Evolutionary conservation across 1,284 basidiomycete genomes (phyloP).

Genomic region (Puccinia horiana): DNA sequence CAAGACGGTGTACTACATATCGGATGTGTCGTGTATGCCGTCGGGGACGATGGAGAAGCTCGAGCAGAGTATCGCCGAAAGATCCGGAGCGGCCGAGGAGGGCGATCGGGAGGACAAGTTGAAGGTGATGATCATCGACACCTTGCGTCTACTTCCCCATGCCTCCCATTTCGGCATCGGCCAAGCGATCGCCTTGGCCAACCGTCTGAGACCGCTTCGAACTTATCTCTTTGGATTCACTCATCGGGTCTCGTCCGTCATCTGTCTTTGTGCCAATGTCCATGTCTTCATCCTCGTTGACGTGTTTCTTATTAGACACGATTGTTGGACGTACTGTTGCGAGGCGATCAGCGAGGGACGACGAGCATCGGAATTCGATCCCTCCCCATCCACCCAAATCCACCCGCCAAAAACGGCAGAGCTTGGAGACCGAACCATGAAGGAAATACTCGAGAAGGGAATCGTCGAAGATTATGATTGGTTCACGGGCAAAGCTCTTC

Average conservation of each 20-base stretch:
- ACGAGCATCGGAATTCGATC: neutral
- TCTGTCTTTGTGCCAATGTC: neutral
- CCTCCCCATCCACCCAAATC: neutral
- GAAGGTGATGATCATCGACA: conserved; percentile 71
- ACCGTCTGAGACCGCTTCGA: conserved; percentile 64
- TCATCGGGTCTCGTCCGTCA: conserved; percentile 68
- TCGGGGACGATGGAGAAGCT: conserved; percentile 64
- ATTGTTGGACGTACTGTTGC: conserved; percentile 28
- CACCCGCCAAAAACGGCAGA: neutral
- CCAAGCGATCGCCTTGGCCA: conserved; percentile 65
- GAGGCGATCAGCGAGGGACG: conserved; percentile 20
- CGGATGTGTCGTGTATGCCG: conserved; percentile 74
- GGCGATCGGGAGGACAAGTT: conserved; percentile 50
- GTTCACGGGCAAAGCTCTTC: conserved; percentile 12
- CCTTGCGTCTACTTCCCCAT: conserved; percentile 67
- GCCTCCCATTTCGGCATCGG: conserved; percentile 72
- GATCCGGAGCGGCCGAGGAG: no score
- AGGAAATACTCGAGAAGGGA: neutral
- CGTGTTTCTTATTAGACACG: conserved; percentile 4
- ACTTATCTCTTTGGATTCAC: conserved; percentile 74
- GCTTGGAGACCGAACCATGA: neutral
- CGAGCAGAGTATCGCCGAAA: neutral
- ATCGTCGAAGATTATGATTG: conserved; percentile 4
- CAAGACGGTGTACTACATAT: conserved; percentile 68
- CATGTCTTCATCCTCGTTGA: neutral